Base-by-base conservation (phyloP, 2,329 filamentous ascomycete genomes). In the Alternaria gansuensis region DNA sequence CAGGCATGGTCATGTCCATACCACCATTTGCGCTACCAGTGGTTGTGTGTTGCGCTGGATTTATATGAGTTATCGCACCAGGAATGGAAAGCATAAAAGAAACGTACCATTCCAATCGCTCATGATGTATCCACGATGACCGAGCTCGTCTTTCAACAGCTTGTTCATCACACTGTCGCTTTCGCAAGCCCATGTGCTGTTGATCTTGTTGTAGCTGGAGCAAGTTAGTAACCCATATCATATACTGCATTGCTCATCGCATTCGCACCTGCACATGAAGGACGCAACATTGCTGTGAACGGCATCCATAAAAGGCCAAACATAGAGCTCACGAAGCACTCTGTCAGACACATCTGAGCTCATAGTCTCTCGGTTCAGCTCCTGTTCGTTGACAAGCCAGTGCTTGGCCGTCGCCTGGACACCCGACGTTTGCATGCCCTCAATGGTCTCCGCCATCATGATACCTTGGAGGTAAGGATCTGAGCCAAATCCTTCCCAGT, bases 251-350 rank as follows among this genome's bases (percentile, higher is more conserved):
- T 8, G 57, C 60, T 17, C n/a, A 51, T 50, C 10, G 5, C 21
- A 10, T n/a, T 40, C 51, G 14, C 28, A 59, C 56, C 56, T 61
- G 72, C 81, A 83, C 82, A 84, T 84, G 13, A 83, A 70, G 2
- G 78, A 78, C 11, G 78, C 76, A 45, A 90, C 88, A 10, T 89
- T 88, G 8, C 89, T 89, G 54, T 82, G 82, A 52, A 92, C 85
- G 1, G 88, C 88, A 69, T 93, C 89, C 26, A 85, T 88, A 70
- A 93, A 93, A 0, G 90, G 90, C 90, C 90, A 93, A 26, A 89
- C 80, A 71, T 92, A 93, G 5, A 92, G 77, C 75, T 93, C 90
- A 68, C 92, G 90, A 72, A 92, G 80, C 0, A 90, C 89, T 62
- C 89, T 86, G 74, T 93, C 90, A 59, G 91, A 89, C 17, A 90